Conservation (phyloP, 2,329 filamentous ascomycete species). For the Tolypocladium cylindrosporum region DNA sequence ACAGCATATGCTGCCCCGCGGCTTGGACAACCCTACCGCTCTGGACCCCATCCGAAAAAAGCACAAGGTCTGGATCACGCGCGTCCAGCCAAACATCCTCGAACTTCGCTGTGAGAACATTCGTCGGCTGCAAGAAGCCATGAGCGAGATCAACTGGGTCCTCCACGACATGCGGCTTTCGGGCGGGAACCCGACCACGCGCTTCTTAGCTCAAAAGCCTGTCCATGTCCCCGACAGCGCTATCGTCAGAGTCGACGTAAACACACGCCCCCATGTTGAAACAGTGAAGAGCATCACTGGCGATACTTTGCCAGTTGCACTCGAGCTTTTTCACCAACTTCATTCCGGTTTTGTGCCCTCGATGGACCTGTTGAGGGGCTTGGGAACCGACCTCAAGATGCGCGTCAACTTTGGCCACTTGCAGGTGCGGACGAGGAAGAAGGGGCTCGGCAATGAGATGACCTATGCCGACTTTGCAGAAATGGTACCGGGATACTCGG, state of each 20-base stretch:
- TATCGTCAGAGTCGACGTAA: slow-evolving; percentile 12
- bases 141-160: slow-evolving; percentile 17
- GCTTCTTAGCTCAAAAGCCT: slow-evolving; percentile 18
- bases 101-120: slow-evolving; percentile 14
- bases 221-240: slow-evolving; percentile 5
- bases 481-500: slow-evolving; percentile 15
- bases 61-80: slow-evolving; percentile 21
- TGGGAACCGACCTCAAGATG: slow-evolving; percentile 17
- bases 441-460: slow-evolving; percentile 10
- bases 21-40: slow-evolving; percentile 10
- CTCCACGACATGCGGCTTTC: slow-evolving; percentile 22
- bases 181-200: slow-evolving; percentile 11
- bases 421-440: slow-evolving; percentile 15
- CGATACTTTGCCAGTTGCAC: neutral
- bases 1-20: slow-evolving; percentile 14
- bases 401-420: slow-evolving; percentile 22
- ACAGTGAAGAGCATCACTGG: neutral
- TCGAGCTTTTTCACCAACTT: slow-evolving; percentile 10
- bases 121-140: slow-evolving; percentile 14
- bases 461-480: slow-evolving; percentile 13
- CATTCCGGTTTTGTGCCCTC: slow-evolving; percentile 9
- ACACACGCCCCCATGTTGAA: slow-evolving; percentile 12
- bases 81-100: slow-evolving; percentile 12
- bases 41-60: slow-evolving; percentile 18
- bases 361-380: slow-evolving; percentile 13